Percentiles rank a stretch among this genome's conserved stretches.
phyloP scores from a whole-genome alignment of 2,329 filamentous ascomycete genomes.

The Chalaropsis ovoidea region DNA sequence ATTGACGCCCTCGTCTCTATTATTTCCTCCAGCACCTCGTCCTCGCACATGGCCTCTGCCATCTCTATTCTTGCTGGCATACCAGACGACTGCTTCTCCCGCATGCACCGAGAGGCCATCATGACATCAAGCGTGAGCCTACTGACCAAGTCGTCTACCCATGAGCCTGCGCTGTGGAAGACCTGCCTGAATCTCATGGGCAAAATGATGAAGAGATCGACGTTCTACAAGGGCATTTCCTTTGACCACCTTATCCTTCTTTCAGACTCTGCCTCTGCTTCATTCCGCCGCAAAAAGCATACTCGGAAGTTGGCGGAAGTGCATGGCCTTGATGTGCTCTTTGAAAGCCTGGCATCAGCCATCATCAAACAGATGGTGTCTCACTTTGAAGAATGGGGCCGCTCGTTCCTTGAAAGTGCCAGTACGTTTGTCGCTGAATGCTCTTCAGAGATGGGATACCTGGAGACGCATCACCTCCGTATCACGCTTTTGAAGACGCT shows the following conservation, averaged over 20 bases:
- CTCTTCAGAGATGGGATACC: constrained; percentile 22
- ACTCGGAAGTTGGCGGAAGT: constrained; percentile 19
- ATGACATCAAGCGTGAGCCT: constrained; percentile 22
- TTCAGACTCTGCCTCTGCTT: constrained; percentile 31
- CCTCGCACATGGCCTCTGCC: constrained; percentile 5
- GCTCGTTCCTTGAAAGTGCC: constrained; percentile 34
- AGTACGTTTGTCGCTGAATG: constrained; percentile 27
- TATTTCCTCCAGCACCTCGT: constrained; percentile 15
- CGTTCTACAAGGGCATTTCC: constrained; percentile 41
- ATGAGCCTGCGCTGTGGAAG: constrained; percentile 24
- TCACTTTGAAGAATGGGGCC: constrained; percentile 37
- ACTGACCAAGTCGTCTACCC: constrained; percentile 10
- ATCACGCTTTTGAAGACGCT: constrained; percentile 35
- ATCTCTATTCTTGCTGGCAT: constrained; percentile 21
- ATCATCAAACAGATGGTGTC: constrained; percentile 39
- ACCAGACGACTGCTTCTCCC: constrained; percentile 26
- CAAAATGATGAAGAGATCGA: constrained; percentile 43
- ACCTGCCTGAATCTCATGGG: constrained; percentile 27
- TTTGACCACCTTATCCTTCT: constrained; percentile 34
- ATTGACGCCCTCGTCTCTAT: constrained; percentile 23
- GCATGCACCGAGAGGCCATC: constrained; percentile 24
- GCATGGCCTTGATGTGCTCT: constrained; percentile 22
- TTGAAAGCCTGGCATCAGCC: constrained; percentile 30
- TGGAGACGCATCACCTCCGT: constrained; percentile 29
- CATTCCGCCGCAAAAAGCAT: constrained; percentile 16